Conservation (phyloP, 805 yeast genomes). For the Zygoascus flipseniorum region DNA sequence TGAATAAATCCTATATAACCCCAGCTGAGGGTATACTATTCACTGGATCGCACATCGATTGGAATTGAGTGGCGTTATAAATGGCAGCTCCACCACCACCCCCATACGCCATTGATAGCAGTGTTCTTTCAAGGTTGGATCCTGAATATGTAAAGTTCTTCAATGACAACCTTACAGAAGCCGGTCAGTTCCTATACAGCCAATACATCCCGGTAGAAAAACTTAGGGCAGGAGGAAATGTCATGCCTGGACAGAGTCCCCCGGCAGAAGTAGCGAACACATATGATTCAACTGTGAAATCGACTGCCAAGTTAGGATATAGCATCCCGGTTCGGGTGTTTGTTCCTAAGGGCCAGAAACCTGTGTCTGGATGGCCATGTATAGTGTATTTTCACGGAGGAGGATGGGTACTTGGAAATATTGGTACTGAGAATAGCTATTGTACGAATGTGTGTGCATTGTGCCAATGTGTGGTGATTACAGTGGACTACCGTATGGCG, state of each 20-base stretch:
- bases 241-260: constrained; percentile 37
- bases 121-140: constrained; percentile 28
- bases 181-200: constrained; percentile 29
- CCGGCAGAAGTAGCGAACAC: constrained; percentile 7
- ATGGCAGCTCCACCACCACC: constrained; percentile 12
- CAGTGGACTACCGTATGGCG: constrained; percentile 43
- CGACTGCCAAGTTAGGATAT: constrained; percentile 23
- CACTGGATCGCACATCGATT: neutral
- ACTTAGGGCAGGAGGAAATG: constrained; percentile 31
- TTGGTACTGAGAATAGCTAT: constrained; percentile 34
- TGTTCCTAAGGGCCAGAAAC: constrained; percentile 27
- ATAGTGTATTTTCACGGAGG: constrained; percentile 37
- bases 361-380: constrained; percentile 33
- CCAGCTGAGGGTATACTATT: neutral
- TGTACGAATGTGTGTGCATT: constrained; percentile 33
- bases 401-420: constrained; percentile 36
- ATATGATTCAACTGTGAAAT: neutral
- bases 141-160: constrained; percentile 34
- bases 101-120: constrained; percentile 29
- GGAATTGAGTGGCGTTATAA: neutral
- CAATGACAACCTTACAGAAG: constrained; percentile 24
- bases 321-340: constrained; percentile 28
- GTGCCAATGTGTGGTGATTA: constrained; percentile 32
- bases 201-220: constrained; percentile 30
- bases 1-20: neutral